These are phyloP conservation scores for Zygoascus biomembranicola DNA, from an alignment of 805 yeast genomes.

Conservation along the genomic window DNA sequence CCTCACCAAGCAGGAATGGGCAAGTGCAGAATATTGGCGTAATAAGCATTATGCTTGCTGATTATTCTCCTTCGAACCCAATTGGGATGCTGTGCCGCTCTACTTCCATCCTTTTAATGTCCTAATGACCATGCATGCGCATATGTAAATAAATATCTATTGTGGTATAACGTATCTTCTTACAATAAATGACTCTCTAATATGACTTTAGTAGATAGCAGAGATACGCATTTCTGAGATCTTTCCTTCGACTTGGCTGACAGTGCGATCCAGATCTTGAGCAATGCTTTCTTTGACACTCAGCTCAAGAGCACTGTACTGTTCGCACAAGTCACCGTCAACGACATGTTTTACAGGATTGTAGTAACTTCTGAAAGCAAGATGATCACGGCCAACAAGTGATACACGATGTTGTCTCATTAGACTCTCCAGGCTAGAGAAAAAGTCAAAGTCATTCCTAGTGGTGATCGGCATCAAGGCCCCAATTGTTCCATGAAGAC, in stretches of 20 bases:
- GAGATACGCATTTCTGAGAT: conserved; percentile 25
- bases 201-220: conserved; percentile 13
- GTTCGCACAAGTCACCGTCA: conserved; percentile 84
- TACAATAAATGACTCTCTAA: too few species aligned
- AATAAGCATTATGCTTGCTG: neutral
- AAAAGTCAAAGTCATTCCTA: conserved; percentile 50
- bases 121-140: neutral
- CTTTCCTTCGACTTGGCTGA: conserved; percentile 25
- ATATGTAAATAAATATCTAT: neutral
- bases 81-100: neutral
- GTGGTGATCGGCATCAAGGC: conserved; percentile 59
- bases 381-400: conserved; percentile 58
- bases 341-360: conserved; percentile 69
- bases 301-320: conserved; percentile 29
- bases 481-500: conserved; percentile 79
- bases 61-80: neutral
- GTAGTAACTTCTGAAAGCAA: conserved; percentile 67
- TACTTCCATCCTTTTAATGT: neutral
- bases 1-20: conserved; percentile 42
- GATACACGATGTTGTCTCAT: conserved; percentile 13
- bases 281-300: conserved; percentile 24
- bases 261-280: conserved; percentile 24
- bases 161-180: neutral
- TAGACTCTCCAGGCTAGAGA: conserved; percentile 45
- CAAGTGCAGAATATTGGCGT: conserved; percentile 23